Evolutionary conservation across 805 yeast species (phyloP), one percentile per base, ranked within the genome.

Genomic region (Ogataea ramenticola): DNA sequence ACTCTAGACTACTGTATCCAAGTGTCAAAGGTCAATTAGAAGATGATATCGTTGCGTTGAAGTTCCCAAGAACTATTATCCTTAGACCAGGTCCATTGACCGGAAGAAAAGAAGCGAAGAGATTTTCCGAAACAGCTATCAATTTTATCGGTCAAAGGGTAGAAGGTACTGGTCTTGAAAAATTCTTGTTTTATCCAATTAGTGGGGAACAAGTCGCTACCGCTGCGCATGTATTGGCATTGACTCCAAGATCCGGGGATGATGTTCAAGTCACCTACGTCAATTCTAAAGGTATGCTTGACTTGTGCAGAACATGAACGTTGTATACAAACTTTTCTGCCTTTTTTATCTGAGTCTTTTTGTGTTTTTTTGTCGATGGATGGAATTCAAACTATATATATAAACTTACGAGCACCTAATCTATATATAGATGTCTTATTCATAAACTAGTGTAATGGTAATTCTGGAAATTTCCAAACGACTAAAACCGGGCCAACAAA

Each of bases 11-110:
- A 36, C 72, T 81, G 4, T 89, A 88, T 54, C 42, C 76, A 37
- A 71, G 71, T 51, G 71, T 83, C 62, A 89, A 89, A 59, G 96
- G 95, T 26, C 75, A 80, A 42, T 67, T 85, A 40, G 96, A 89
- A 58, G 74, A 79, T 38, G 87, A 78, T 39, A 66, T 89, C 10
- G 62, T 70, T 37, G 79, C 67, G 0, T 67, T 88, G 45, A 73
- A 70, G 24, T 89, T 87, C 61, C 81, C 80, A n/a, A 70, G 78
- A 43, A 79, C 89, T 1, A 74, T 87, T 42, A 82, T 89, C 48
- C 61, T 89, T 44, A 73, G 86, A 55, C 96, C 96, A 0, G 96
- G 96, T 14, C 60, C 69, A 1, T 65, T 88, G 32, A 53, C 86
- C 6, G 96, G 96, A 4, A 73, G 75, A 26, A 68, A 95, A 54